phyloP scores from a whole-genome alignment of 331 rosid genomes.

The Pyracantha coccinea region DNA sequence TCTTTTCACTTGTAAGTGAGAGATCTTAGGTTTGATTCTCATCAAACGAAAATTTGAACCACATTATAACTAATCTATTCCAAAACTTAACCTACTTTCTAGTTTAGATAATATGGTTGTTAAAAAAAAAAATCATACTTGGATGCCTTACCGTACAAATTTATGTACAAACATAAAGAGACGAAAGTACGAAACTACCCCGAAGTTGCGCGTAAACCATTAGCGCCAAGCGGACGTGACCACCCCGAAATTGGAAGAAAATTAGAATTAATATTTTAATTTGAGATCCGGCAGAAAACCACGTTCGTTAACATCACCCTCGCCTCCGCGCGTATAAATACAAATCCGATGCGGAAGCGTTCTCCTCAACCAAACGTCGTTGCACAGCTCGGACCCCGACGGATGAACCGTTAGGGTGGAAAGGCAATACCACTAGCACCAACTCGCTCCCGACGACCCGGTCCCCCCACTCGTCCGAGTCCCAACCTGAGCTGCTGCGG shows the following conservation, averaged over 20 bases:
- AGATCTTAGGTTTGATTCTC: too few species aligned
- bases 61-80: rapidly evolving
- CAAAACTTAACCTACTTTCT: too few species aligned
- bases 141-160: background rate
- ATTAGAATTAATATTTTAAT: background rate
- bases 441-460: slow-evolving; percentile 16
- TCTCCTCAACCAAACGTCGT: too few species aligned
- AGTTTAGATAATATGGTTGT: too few species aligned
- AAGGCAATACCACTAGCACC: background rate
- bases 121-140: background rate
- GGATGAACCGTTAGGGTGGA: too few species aligned
- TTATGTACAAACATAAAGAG: slow-evolving; percentile 8
- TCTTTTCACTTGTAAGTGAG: too few species aligned
- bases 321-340: background rate
- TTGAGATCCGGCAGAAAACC: background rate
- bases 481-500: slow-evolving; percentile 4
- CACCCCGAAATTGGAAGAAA: background rate
- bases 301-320: background rate
- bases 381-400: too few species aligned
- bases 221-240: slow-evolving; percentile 4
- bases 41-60: too few species aligned
- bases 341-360: background rate
- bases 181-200: slow-evolving; percentile 42
- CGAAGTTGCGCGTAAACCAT: slow-evolving; percentile 24
- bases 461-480: slow-evolving; percentile 24